Conservation (phyloP, 768 basidiomycete genomes). For the Tulasnella sp. region DNA sequence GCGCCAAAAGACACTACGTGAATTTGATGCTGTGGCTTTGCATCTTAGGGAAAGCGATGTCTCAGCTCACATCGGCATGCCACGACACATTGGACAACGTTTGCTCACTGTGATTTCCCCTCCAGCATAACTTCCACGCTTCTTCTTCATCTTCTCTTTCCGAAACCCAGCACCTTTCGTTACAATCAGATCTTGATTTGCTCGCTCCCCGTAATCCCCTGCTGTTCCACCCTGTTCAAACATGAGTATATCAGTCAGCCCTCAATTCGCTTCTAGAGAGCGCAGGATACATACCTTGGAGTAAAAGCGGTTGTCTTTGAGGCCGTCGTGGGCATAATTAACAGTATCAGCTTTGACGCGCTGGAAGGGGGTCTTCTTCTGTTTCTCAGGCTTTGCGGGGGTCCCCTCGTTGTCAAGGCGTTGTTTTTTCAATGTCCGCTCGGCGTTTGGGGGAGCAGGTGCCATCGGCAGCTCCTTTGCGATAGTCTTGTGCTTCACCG, state of each 20-base stretch:
- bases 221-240: constrained; percentile 42
- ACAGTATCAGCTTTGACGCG: constrained; percentile 62
- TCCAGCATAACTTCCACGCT: constrained; percentile 85
- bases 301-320: constrained; percentile 69
- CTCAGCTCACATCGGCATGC: not conserved
- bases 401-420: constrained; percentile 46
- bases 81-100: not conserved
- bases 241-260: not conserved
- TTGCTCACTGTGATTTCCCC: constrained; percentile 83
- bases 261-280: not conserved
- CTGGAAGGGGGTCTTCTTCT: constrained; percentile 60
- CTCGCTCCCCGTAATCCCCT: constrained; percentile 82
- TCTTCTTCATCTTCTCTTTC: constrained; percentile 99
- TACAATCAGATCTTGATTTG: constrained; percentile 78
- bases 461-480: not conserved
- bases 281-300: constrained; percentile 46
- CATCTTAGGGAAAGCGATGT: constrained; percentile 37
- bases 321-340: constrained; percentile 34
- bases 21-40: constrained; percentile 85
- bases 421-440: constrained; percentile 6
- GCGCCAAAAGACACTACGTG: constrained; percentile 18
- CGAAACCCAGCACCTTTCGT: constrained; percentile 92
- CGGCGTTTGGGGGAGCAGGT: not conserved
- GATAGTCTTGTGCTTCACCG: not conserved
- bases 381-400: constrained; percentile 19